phyloP scores from a whole-genome alignment of 2,329 filamentous ascomycete genomes.

The Colletotrichum chlorophyti region DNA sequence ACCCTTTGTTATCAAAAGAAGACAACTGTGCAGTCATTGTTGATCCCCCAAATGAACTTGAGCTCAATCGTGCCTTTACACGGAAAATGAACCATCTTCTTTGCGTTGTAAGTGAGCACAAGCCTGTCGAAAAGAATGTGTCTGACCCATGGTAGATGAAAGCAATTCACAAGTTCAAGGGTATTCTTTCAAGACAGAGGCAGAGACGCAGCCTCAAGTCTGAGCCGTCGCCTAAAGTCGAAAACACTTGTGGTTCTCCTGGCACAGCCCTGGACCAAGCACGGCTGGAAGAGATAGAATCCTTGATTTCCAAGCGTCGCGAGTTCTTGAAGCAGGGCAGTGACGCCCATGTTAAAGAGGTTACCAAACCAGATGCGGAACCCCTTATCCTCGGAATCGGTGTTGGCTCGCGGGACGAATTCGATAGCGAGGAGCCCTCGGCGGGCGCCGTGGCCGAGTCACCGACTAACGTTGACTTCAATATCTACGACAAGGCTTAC shows the following conservation, averaged over 20 bases:
- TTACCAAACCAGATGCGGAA: conserved; percentile 64
- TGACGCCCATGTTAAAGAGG: conserved; percentile 60
- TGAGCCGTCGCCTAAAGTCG: conserved; percentile 6
- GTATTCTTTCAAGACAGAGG: conserved; percentile 58
- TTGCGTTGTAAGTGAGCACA: conserved; percentile 68
- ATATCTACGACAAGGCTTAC: conserved; percentile 90
- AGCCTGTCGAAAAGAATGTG: not conserved
- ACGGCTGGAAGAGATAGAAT: conserved; percentile 55
- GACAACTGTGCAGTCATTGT: conserved; percentile 87
- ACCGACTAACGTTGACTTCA: conserved; percentile 81
- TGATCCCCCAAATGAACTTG: conserved; percentile 85
- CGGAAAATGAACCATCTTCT: conserved; percentile 86
- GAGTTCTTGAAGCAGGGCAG: conserved; percentile 43
- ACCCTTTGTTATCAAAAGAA: conserved; percentile 78
- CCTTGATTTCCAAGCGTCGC: conserved; percentile 54
- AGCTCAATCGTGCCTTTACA: conserved; percentile 90
- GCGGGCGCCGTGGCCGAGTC: conserved; percentile 77
- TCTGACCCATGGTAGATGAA: conserved; percentile 67
- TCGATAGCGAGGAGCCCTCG: conserved; percentile 44
- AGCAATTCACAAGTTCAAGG: conserved; percentile 89
- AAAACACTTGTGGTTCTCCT: conserved; percentile 20
- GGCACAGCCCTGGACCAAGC: conserved; percentile 41
- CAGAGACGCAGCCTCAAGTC: conserved; percentile 19
- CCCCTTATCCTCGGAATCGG: conserved; percentile 80
- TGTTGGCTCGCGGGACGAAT: conserved; percentile 61